These are phyloP conservation scores for Hymenoscyphus scutula DNA, from an alignment of 2,329 filamentous ascomycete genomes.

Conservation along the genomic window DNA sequence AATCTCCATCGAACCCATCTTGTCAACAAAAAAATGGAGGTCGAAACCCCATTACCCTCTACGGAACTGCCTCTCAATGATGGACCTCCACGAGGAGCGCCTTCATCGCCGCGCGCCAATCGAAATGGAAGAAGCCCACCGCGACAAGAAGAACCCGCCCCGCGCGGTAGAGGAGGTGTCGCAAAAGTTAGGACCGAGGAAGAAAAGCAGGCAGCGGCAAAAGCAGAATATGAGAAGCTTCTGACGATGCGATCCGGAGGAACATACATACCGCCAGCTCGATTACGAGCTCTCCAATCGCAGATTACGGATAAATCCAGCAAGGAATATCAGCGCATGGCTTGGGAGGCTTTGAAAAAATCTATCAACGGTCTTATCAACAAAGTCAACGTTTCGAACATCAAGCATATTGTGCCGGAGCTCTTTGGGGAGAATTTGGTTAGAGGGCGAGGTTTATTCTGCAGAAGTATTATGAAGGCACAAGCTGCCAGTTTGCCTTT, in stretches of 20 bases:
- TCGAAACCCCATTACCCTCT: constrained; percentile 16
- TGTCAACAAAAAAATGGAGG: constrained; percentile 21
- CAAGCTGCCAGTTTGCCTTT: constrained; percentile 95
- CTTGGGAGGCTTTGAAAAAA: constrained; percentile 98
- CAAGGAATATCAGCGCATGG: constrained; percentile 98
- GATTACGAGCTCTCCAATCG: constrained; percentile 85
- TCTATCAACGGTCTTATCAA: constrained; percentile 98
- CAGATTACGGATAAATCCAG: constrained; percentile 95
- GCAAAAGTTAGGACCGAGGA: constrained; percentile 58
- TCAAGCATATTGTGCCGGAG: constrained; percentile 95
- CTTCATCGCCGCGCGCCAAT: constrained; percentile 29
- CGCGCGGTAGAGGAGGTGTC: constrained; percentile 18
- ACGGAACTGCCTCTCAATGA: constrained; percentile 17
- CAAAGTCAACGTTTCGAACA: constrained; percentile 97
- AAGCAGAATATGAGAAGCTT: constrained; percentile 91
- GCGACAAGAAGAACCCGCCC: constrained; percentile 15
- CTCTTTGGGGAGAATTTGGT: constrained; percentile 93
- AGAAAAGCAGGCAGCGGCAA: constrained; percentile 82
- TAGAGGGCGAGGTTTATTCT: constrained; percentile 87
- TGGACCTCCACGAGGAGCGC: constrained; percentile 14
- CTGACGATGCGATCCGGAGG: constrained; percentile 91
- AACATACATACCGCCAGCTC: constrained; percentile 92
- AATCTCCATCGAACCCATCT: background rate
- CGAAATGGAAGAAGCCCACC: constrained; percentile 25
- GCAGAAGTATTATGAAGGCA: constrained; percentile 96